phyloP scores from a whole-genome alignment of 352 stramenopile species.

The Phytophthora boehmeriae region DNA sequence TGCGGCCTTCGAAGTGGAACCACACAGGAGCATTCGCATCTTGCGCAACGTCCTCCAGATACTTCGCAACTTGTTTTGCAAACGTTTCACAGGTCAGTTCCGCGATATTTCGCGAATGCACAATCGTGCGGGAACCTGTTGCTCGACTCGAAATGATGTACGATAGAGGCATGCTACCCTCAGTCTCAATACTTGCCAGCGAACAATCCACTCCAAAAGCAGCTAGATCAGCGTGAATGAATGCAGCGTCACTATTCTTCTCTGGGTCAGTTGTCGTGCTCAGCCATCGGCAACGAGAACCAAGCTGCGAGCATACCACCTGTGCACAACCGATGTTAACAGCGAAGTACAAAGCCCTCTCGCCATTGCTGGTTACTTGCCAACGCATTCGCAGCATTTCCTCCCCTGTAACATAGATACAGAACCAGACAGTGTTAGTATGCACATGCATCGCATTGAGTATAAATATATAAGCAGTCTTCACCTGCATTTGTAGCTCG shows the following conservation, averaged over 20 bases:
- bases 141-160: slow-evolving; percentile 71
- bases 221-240: slow-evolving; percentile 52
- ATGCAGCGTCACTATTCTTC: slow-evolving; percentile 58
- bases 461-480: neutral
- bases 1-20: slow-evolving; percentile 79
- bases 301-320: slow-evolving; percentile 71
- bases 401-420: slow-evolving; percentile 37
- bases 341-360: neutral
- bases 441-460: neutral
- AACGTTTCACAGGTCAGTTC: slow-evolving; percentile 62
- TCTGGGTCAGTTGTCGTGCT: slow-evolving; percentile 61
- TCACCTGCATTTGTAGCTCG: slow-evolving; percentile 55
- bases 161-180: slow-evolving; percentile 70
- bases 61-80: slow-evolving; percentile 23
- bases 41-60: slow-evolving; percentile 19
- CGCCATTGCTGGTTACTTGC: slow-evolving; percentile 23
- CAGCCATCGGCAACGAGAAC: slow-evolving; percentile 57
- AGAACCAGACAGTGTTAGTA: neutral
- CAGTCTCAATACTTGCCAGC: slow-evolving; percentile 36
- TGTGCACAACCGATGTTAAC: slow-evolving; percentile 1
- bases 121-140: slow-evolving; percentile 73
- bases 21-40: slow-evolving; percentile 29
- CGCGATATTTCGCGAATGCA: slow-evolving; percentile 64
- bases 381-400: slow-evolving; percentile 70
- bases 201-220: slow-evolving; percentile 56